These are phyloP conservation scores for Noccaea caerulescens DNA, from an alignment of 345 rosid species.

Conservation along the genomic window DNA sequence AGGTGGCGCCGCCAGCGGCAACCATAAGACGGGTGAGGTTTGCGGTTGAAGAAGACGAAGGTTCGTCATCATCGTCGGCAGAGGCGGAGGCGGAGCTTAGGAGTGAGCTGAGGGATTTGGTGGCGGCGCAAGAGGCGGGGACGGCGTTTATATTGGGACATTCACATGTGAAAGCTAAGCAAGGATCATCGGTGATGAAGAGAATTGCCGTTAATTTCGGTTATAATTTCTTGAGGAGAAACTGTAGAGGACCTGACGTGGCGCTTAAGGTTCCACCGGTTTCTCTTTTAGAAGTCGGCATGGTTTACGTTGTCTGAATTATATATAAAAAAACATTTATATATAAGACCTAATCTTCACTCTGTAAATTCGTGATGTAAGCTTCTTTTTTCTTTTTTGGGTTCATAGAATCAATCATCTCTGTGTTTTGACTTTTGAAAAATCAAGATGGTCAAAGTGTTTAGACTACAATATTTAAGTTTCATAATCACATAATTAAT, in stretches of 20 bases:
- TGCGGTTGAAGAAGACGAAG: constrained; percentile 54
- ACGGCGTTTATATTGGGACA: constrained; percentile 92
- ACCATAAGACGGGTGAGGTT: constrained; percentile 70
- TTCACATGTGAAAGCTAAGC: constrained; percentile 91
- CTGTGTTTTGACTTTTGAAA: constrained; percentile 5
- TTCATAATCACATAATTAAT: neutral
- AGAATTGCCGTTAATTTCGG: constrained; percentile 77
- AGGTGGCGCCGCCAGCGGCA: constrained; percentile 30
- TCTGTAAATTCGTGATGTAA: constrained; percentile 37
- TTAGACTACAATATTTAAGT: neutral
- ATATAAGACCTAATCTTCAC: constrained; percentile 1
- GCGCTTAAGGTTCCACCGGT: constrained; percentile 91
- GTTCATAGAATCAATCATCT: neutral
- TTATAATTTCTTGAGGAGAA: constrained; percentile 85
- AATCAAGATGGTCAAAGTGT: constrained; percentile 18
- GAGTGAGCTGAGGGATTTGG: constrained; percentile 74
- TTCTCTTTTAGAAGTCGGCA: constrained; percentile 91
- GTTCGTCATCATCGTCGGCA: constrained; percentile 16
- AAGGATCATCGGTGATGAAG: constrained; percentile 84
- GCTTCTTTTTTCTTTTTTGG: neutral
- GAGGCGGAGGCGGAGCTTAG: constrained; percentile 49
- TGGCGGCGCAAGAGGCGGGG: constrained; percentile 77
- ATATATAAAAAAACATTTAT: neutral
- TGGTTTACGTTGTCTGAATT: constrained; percentile 81
- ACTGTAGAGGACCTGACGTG: constrained; percentile 90